Base-by-base conservation (phyloP, 1,139 yeast genomes). In the Scheffersomyces parashehatae region DNA sequence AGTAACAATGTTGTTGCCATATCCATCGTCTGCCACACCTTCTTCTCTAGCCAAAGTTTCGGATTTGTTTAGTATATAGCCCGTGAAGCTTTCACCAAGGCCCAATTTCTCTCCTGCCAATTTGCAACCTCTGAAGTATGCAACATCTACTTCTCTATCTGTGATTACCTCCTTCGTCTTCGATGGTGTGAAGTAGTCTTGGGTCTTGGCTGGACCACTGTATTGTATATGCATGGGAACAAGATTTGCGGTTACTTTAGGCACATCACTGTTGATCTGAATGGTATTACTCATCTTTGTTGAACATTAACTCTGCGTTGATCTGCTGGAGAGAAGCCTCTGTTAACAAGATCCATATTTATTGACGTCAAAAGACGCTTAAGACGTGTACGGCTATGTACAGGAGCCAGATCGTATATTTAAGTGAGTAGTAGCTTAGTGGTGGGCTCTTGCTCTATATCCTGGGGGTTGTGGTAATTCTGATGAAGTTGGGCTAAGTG, bases 101-200 rank as follows among this genome's bases (percentile, higher is more conserved):
- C 55, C 54, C 1, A 64, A 39, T 4, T 51, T 43, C 33, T 56
- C 58, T 0, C 77, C 77, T 4, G 68, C 58, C 13, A 73, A 53
- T 44, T 64, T 66, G 46, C 72, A 63, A 1, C 79, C 79, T 54
- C 79, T 56, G 46, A 70, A 73, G 47, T 64, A 68, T 6, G 75
- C 72, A 1, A 59, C 54, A 15, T 55, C 49, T 2, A 51, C 61
- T 4, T 52, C 50, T 30, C 51, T 43, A 14, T 48, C 53, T 3
- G 50, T 46, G 12, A 36, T 45, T 37, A 41, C 42, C 39, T 62
- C 64, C 5, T 36, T 44, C 13, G 50, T 47, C 40, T 71, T 69
- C 9, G 76, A 62, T 1, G 71, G 66, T 1, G 75, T 60, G 52
- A 71, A 74, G 46, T 56, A 70, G 3, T 64, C 65, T 11, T 54